Conservation (phyloP, 169 alveolate genomes). For the Miamiensis avidus region DNA sequence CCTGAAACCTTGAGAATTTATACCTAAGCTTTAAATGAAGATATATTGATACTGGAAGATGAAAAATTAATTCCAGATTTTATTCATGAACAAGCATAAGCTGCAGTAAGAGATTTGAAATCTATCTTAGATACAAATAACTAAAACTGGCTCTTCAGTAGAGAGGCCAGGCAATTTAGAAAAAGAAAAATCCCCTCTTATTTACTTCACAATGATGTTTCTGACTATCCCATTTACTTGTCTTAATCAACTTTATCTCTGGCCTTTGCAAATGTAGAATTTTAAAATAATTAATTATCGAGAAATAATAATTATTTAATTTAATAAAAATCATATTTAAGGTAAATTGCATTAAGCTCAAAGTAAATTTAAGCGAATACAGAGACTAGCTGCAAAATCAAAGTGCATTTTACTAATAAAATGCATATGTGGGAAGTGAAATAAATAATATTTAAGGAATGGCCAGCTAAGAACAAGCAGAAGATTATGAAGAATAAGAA, state of each 20-base stretch:
- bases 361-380: conserved; percentile 30
- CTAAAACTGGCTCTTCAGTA: conserved; percentile 51
- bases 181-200: conserved; percentile 67
- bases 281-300: too few relatives aligned
- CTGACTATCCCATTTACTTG: conserved; percentile 66
- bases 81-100: conserved; percentile 27
- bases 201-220: conserved; percentile 57
- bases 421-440: too few relatives aligned
- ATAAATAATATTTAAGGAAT: too few relatives aligned
- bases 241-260: conserved; percentile 56
- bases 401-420: too few relatives aligned
- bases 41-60: conserved; percentile 17
- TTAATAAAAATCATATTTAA: too few relatives aligned
- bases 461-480: conserved; percentile 18
- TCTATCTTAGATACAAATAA: conserved; percentile 19
- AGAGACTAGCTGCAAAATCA: conserved; percentile 25
- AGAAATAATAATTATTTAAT: too few relatives aligned
- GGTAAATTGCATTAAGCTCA: too few relatives aligned
- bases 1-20: conserved; percentile 40
- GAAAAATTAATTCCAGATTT: conserved; percentile 14
- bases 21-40: conserved; percentile 30
- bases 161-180: conserved; percentile 58
- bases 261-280: conserved; percentile 57
- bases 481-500: conserved; percentile 14
- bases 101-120: conserved; percentile 47